Evolutionary conservation across 2,329 filamentous ascomycete genomes (phyloP).

Genomic region (Xylaria sp.): DNA sequence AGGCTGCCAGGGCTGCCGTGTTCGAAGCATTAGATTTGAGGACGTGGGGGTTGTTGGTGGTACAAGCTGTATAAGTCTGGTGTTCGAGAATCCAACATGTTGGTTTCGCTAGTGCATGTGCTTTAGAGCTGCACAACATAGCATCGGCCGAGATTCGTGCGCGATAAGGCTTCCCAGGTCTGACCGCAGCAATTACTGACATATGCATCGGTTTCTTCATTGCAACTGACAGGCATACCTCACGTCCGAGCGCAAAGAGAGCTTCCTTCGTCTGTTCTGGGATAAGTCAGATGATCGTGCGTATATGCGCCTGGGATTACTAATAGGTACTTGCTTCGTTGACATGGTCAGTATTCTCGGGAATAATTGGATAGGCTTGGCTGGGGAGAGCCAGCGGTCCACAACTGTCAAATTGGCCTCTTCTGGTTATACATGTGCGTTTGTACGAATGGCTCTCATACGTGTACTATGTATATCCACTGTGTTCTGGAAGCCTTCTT

Average conservation of each 20-base stretch:
- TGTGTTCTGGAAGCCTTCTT: not conserved
- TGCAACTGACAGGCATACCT: conserved; percentile 14
- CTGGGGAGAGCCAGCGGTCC: conserved; percentile 13
- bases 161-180: conserved; percentile 16
- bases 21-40: not conserved
- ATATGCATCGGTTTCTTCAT: conserved; percentile 27
- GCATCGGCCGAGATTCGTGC: conserved; percentile 12
- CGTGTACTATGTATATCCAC: not conserved
- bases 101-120: conserved; percentile 23
- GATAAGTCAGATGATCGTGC: conserved; percentile 37
- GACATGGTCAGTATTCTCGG: conserved; percentile 12
- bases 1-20: conserved; percentile 7
- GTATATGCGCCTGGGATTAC: conserved; percentile 33
- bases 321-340: conserved; percentile 6
- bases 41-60: conserved; percentile 1
- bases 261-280: conserved; percentile 14
- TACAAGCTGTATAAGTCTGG: not conserved
- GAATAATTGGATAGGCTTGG: conserved; percentile 32
- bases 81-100: conserved; percentile 5
- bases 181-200: conserved; percentile 29
- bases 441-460: not conserved
- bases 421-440: not conserved
- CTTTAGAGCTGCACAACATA: conserved; percentile 36
- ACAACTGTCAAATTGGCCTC: not conserved
- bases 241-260: conserved; percentile 25